Evolutionary conservation across 169 alveolate species (phyloP), one percentile per base, ranked within the genome.

Genomic region (Amoebophrya sp.): DNA sequence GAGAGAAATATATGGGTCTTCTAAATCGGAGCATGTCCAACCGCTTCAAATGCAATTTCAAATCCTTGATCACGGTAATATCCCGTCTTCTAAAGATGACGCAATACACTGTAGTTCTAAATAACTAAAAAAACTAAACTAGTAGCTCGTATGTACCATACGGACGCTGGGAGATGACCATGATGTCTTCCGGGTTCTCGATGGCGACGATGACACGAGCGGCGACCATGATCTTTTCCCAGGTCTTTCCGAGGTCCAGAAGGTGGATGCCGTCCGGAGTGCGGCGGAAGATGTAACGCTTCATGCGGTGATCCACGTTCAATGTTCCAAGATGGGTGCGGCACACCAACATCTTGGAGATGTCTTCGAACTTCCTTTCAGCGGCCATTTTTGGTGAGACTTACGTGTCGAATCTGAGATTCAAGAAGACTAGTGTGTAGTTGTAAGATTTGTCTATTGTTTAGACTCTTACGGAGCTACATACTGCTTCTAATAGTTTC

Each of bases 201-300:
- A 98, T 97, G 91, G 99, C 99, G 90, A 99, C 99, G 78, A 99
- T 98, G 91, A 98, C 97, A 95, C 99, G 97, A 90, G 99, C 99
- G 89, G 99, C 99, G 41, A 98, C 94, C 96, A 97, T 98, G 90
- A 99, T 94, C 96, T 99, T 98, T 95, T 99, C 99, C 97, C 99
- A 99, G 41, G 99, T 98, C 96, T 98, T 98, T 89, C 98, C 99
- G 41, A 99, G 95, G 96, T 98, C 97, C 93, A 98, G 97, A 94
- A 98, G 93, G 95, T 98, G 98, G 90, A 98, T 96, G 93, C 99
- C 99, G 92, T 98, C 99, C 93, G 94, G 96, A 89, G 99, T 98
- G 92, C 99, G 97, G 91, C 98, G 98, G 97, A 96, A 98, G 91
- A 98, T 98, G 95, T 99, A 98, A 89, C 97, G 96, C 94, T 95